A percentile compares a stretch with the other conserved stretches of the same genome.
These are phyloP conservation scores for Lactarius sanguifluus DNA, from an alignment of 768 basidiomycete species.

Conservation along the genomic window DNA sequence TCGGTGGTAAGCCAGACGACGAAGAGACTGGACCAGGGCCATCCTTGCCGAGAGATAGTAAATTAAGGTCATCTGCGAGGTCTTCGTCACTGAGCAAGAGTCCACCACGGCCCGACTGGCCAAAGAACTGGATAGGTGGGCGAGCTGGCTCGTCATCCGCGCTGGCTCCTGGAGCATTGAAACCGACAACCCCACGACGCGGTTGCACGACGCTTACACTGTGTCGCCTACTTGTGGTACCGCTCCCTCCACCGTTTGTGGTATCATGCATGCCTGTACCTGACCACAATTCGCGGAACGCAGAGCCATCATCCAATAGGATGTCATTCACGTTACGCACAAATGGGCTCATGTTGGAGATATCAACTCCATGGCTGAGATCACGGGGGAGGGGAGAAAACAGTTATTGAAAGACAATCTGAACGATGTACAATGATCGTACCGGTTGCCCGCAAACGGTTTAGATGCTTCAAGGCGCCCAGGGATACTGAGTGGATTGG, in stretches of 20 bases:
- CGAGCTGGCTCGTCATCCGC: slow-evolving; percentile 42
- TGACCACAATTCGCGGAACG: slow-evolving; percentile 73
- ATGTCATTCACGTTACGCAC: slow-evolving; percentile 82
- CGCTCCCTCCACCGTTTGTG: slow-evolving; percentile 68
- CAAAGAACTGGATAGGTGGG: slow-evolving; percentile 37
- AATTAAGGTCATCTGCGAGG: slow-evolving; percentile 66
- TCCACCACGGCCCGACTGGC: slow-evolving; percentile 49
- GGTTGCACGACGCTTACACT: slow-evolving; percentile 84
- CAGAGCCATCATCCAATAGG: slow-evolving; percentile 68
- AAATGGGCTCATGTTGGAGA: slow-evolving; percentile 83
- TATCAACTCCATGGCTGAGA: slow-evolving; percentile 48
- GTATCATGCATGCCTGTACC: slow-evolving; percentile 64
- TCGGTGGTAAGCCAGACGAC: slow-evolving; percentile 50
- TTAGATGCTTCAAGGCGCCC: slow-evolving; percentile 55
- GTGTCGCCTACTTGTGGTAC: slow-evolving; percentile 79
- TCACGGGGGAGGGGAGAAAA: slow-evolving; percentile 48
- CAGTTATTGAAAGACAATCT: slow-evolving; percentile 56
- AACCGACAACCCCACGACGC: slow-evolving; percentile 64
- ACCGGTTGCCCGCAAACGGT: slow-evolving; percentile 61
- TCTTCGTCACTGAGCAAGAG: slow-evolving; percentile 78
- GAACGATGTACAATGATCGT: slow-evolving; percentile 56
- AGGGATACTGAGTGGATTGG: slow-evolving; percentile 59
- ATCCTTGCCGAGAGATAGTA: slow-evolving; percentile 57
- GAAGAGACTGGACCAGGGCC: slow-evolving; percentile 39
- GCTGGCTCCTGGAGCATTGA: slow-evolving; percentile 57